Percentiles rank a stretch among this genome's conserved stretches.
phyloP scores from a whole-genome alignment of 164 flowering plant species.

The Magnolia kwangsiensis region DNA sequence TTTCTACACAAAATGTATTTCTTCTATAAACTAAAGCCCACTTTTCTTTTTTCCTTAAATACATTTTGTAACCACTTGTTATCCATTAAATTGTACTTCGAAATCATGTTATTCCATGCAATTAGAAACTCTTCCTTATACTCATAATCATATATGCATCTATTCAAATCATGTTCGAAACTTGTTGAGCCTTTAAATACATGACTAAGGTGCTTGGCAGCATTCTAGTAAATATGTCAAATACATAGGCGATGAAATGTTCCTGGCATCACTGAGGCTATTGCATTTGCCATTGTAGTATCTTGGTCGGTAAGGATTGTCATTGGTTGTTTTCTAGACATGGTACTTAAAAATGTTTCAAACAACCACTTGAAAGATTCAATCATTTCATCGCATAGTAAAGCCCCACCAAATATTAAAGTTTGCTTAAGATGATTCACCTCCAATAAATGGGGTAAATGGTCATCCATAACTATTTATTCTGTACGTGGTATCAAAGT shows the following conservation, averaged over 20 bases:
- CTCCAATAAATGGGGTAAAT: conserved; percentile 2
- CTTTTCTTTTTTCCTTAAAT: not conserved
- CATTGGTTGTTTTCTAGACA: not conserved
- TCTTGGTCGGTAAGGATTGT: too few relatives aligned
- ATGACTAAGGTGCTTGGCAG: too few relatives aligned
- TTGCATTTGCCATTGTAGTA: too few relatives aligned
- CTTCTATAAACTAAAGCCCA: not conserved
- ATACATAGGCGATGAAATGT: too few relatives aligned
- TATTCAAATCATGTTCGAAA: too few relatives aligned
- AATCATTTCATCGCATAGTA: not conserved
- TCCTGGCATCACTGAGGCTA: too few relatives aligned
- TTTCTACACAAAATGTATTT: not conserved
- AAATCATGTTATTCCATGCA: not conserved
- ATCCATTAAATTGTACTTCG: not conserved
- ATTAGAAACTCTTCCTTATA: not conserved
- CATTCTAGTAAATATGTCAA: too few relatives aligned
- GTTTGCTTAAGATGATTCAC: not conserved
- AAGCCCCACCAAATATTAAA: not conserved
- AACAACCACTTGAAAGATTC: conserved; percentile 1
- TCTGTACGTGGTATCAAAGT: not conserved
- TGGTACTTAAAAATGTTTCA: not conserved
- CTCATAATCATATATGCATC: not conserved
- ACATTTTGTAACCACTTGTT: not conserved
- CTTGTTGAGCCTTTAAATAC: too few relatives aligned
- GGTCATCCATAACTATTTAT: not conserved